Conservation (phyloP, 2,329 filamentous ascomycete genomes). For the Fusarium luffae region DNA sequence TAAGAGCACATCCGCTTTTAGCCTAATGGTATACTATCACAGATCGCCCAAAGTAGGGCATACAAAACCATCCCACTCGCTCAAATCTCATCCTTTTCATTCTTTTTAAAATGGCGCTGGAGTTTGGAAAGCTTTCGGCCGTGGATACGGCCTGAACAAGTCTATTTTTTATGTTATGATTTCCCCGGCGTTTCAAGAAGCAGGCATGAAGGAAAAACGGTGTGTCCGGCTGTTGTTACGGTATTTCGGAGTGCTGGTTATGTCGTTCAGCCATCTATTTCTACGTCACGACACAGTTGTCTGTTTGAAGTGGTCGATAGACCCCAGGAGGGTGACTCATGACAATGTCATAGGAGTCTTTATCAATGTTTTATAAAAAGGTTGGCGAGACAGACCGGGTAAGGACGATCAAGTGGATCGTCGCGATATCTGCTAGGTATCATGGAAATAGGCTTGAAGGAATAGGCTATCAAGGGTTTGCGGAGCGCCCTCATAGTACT, state of each 20-base stretch:
- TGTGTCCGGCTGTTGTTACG: slow-evolving; percentile 35
- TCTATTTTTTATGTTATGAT: slow-evolving; percentile 34
- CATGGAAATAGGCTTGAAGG: slow-evolving; percentile 4
- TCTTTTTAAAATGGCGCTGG: slow-evolving; percentile 39
- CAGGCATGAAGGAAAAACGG: slow-evolving; percentile 34
- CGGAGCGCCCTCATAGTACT: slow-evolving; percentile 15
- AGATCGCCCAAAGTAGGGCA: background rate
- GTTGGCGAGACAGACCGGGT: slow-evolving; percentile 12
- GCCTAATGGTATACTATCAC: background rate
- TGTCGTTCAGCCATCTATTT: slow-evolving; percentile 25
- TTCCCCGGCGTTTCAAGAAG: slow-evolving; percentile 39
- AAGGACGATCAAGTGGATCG: slow-evolving; percentile 17
- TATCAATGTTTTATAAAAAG: slow-evolving; percentile 29
- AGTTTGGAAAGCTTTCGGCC: slow-evolving; percentile 33
- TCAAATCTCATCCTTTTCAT: slow-evolving; percentile 23
- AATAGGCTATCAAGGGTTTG: slow-evolving; percentile 8
- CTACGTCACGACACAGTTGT: slow-evolving; percentile 26
- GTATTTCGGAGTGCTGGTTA: slow-evolving; percentile 25
- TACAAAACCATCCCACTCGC: slow-evolving; percentile 33
- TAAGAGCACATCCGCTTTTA: background rate
- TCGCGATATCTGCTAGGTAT: slow-evolving; percentile 22
- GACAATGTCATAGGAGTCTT: slow-evolving; percentile 20
- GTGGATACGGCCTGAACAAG: slow-evolving; percentile 19
- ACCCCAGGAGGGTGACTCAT: slow-evolving; percentile 34
- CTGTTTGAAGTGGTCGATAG: slow-evolving; percentile 29